phyloP scores from a whole-genome alignment of 2,329 filamentous ascomycete genomes.

The Fusarium tuaranense region DNA sequence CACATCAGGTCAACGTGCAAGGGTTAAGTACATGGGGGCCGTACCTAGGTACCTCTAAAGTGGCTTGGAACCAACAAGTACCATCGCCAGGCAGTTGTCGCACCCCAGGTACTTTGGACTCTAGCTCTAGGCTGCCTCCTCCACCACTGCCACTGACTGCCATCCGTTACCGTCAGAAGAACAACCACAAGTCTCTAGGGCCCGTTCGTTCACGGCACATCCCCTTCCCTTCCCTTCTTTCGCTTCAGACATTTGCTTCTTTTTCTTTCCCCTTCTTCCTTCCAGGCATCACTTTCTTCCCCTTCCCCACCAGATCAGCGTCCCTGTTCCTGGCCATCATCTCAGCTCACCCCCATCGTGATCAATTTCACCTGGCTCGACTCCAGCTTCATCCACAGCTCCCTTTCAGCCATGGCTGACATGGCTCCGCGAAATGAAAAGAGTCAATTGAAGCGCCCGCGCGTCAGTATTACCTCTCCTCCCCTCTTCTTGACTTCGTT shows the following conservation, averaged over 20 bases:
- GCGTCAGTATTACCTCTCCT: conserved; percentile 65
- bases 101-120: conserved; percentile 30
- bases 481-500: conserved; percentile 7
- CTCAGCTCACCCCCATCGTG: conserved; percentile 21
- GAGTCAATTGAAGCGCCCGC: conserved; percentile 85
- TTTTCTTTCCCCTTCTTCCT: conserved; percentile 12
- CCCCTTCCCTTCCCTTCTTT: conserved; percentile 20
- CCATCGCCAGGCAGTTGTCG: conserved; percentile 35
- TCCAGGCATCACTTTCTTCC: conserved; percentile 39
- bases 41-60: conserved; percentile 10
- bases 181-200: conserved; percentile 39
- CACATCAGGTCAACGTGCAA: conserved; percentile 1
- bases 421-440: conserved; percentile 77
- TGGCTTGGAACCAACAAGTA: conserved; percentile 36
- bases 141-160: conserved; percentile 6
- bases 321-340: conserved; percentile 4
- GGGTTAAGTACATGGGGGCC: conserved; percentile 18
- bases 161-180: conserved; percentile 31
- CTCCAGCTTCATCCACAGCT: conserved; percentile 32
- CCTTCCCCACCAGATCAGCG: conserved; percentile 19
- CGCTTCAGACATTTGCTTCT: conserved; percentile 23
- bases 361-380: conserved; percentile 26
- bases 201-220: conserved; percentile 42
- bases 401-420: conserved; percentile 40
- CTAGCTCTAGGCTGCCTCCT: conserved; percentile 36